Percentiles rank a stretch among this genome's conserved stretches.
Conservation (phyloP, 2,329 filamentous ascomycete species). For the Capronia coronata region DNA sequence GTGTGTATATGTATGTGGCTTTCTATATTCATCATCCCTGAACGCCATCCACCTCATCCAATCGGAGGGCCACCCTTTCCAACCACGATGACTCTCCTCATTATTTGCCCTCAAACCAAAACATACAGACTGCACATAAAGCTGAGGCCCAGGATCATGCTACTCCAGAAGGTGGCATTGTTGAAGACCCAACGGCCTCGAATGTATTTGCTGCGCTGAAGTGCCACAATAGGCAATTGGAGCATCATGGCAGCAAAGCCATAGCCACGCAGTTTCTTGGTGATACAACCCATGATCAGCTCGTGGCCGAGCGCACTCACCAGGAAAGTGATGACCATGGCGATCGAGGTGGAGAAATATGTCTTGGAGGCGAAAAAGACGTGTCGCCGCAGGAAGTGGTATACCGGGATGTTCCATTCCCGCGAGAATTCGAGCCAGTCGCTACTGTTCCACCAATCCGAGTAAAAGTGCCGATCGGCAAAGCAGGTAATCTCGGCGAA, state of each 20-base stretch:
- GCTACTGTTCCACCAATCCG: constrained; percentile 61
- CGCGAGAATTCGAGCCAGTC: constrained; percentile 79
- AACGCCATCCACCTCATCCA: not conserved
- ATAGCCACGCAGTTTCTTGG: constrained; percentile 90
- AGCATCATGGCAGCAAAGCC: constrained; percentile 94
- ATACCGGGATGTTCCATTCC: constrained; percentile 97
- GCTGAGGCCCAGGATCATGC: constrained; percentile 79
- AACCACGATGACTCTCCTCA: not conserved
- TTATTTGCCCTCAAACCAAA: constrained; percentile 38
- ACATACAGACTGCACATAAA: constrained; percentile 61
- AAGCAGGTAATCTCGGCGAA: constrained; percentile 93
- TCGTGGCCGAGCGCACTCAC: constrained; percentile 87
- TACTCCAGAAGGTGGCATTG: constrained; percentile 84
- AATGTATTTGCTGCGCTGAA: constrained; percentile 75
- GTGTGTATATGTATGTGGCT: too few relatives aligned
- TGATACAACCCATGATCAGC: constrained; percentile 95
- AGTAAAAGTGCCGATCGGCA: constrained; percentile 89
- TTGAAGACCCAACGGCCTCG: constrained; percentile 71
- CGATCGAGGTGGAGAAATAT: constrained; percentile 66
- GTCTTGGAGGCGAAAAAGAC: constrained; percentile 80
- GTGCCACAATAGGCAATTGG: constrained; percentile 87
- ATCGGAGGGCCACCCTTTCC: not conserved
- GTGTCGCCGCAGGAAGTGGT: constrained; percentile 89
- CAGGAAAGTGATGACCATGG: constrained; percentile 85
- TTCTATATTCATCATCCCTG: not conserved